Base-by-base conservation (phyloP, 768 basidiomycete genomes). In the Leucocoprinus leucothites region DNA sequence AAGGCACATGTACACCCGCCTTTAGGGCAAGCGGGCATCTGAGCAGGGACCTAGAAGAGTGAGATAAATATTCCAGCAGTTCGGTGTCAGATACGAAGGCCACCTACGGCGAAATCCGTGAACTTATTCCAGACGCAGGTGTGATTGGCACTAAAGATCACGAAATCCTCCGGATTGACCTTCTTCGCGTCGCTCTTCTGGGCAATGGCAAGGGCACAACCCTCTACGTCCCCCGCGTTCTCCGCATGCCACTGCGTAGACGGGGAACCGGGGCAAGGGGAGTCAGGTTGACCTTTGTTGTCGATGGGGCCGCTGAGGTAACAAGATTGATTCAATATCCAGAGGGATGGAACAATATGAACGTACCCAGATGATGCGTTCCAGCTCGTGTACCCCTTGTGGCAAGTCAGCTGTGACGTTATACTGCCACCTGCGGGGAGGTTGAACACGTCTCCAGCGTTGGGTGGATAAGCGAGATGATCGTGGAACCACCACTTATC, bases 101-200 rank as follows among this genome's bases (percentile, higher is more conserved):
- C 31, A 31, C 18, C 2, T 48, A 35, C 34, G 11, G n/a, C 63
- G 60, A 91, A 91, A 48, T 82, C 79, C 7, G 85, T 89, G 65
- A 81, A 80, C n/a, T 85, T 74, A 19, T 71, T 77, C 84, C 84
- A 90, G 0, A 88, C 87, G 58, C 87, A 89, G 0, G 81, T 85
- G 44, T 85, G 83, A 64, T 90, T 89, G 9, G 87, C 78, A 55
- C 82, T 86, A 66, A 90, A 89, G 11, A 90, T 71, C 0, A 82
- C 77, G 62, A 91, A 85, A 68, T 89, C 86, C 43, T 75, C 79
- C 1, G 87, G 87, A 61, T 82, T 66, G 9, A 91, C 78, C 0
- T 75, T 58, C 0, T 64, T 69, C 0, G 74, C 80, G 61, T 90
- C 74, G 59, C 68, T 80, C 65, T 86, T 84, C 71, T 91, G 90